Percentiles rank a stretch among this genome's conserved stretches.
phyloP scores from a whole-genome alignment of 2,329 filamentous ascomycete genomes.

The Dendryphion nanum region DNA sequence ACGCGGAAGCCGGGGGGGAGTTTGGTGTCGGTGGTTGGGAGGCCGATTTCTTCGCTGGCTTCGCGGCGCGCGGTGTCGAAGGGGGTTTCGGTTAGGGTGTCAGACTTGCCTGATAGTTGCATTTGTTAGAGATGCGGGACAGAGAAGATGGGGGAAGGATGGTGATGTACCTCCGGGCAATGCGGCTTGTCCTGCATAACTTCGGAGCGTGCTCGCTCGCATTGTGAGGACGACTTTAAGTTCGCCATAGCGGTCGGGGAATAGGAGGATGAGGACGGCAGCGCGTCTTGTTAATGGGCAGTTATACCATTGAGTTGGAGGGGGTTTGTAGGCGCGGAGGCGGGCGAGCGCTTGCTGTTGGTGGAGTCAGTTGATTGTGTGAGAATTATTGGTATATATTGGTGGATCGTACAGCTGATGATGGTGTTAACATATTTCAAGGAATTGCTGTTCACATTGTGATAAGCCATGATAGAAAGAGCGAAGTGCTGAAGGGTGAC shows the following conservation, averaged over 20 bases:
- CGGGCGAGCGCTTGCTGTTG: slow-evolving; percentile 52
- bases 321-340: slow-evolving; percentile 56
- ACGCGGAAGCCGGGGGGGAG: slow-evolving; percentile 77
- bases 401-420: neutral
- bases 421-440: neutral
- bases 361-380: neutral
- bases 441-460: too few relatives aligned
- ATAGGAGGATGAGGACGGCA: slow-evolving; percentile 84
- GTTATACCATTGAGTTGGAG: slow-evolving; percentile 56
- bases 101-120: slow-evolving; percentile 51
- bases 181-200: slow-evolving; percentile 73
- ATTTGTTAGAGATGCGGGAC: neutral
- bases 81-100: slow-evolving; percentile 53
- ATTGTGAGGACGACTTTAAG: slow-evolving; percentile 66
- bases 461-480: too few relatives aligned
- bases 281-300: slow-evolving; percentile 67
- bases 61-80: slow-evolving; percentile 86
- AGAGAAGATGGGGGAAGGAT: neutral
- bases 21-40: slow-evolving; percentile 67
- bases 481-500: too few relatives aligned
- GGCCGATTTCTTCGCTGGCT: slow-evolving; percentile 89
- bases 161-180: slow-evolving; percentile 71
- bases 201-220: slow-evolving; percentile 57
- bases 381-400: neutral
- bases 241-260: slow-evolving; percentile 78